Conservation (phyloP, 805 yeast genomes). For the Blastobotrys robertii region DNA sequence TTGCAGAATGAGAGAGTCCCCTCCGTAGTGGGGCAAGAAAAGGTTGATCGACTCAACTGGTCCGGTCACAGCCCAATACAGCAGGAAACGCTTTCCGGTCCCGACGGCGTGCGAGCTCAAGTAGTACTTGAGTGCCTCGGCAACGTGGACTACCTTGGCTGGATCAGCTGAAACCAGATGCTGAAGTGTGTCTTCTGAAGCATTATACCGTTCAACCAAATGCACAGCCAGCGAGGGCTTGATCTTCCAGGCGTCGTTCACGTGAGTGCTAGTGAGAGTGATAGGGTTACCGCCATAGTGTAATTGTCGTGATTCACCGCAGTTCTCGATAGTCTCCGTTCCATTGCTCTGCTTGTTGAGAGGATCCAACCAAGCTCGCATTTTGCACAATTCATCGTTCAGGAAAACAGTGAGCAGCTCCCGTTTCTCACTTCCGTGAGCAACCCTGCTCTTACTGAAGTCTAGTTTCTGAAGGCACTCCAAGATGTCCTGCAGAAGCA, state of each 20-base stretch:
- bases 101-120: conserved; percentile 24
- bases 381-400: conserved; percentile 62
- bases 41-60: conserved; percentile 81
- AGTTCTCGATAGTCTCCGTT: background rate
- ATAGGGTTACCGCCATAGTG: background rate
- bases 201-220: conserved; percentile 48
- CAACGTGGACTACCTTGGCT: conserved; percentile 41
- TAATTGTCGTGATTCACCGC: background rate
- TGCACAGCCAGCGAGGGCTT: conserved; percentile 68
- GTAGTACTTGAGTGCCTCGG: conserved; percentile 52
- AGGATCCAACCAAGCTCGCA: conserved; percentile 72
- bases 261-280: conserved; percentile 23
- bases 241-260: conserved; percentile 50
- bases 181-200: conserved; percentile 30
- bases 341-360: conserved; percentile 25
- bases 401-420: conserved; percentile 52
- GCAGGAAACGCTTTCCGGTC: conserved; percentile 20
- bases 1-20: conserved; percentile 61
- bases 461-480: conserved; percentile 21
- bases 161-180: conserved; percentile 48
- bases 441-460: conserved; percentile 7
- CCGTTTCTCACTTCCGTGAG: conserved; percentile 33
- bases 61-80: conserved; percentile 66
- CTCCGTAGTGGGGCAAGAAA: conserved; percentile 64
- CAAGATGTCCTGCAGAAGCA: conserved; percentile 46